These are phyloP conservation scores for Sistotremastrum suecicum DNA, from an alignment of 768 basidiomycete species.

Conservation along the genomic window DNA sequence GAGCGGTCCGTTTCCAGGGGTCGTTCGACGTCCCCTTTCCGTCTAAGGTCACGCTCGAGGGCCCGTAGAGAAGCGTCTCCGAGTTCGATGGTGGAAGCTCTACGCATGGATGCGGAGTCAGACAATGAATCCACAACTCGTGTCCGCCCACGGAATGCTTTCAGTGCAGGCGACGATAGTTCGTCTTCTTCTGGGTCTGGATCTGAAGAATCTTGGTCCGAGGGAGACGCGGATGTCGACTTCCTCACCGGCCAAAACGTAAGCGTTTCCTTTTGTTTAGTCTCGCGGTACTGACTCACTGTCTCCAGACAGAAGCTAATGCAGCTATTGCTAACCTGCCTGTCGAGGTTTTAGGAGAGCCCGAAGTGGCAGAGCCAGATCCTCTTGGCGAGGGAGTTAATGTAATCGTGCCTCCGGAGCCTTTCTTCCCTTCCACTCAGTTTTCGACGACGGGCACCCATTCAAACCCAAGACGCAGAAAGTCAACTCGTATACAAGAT, in stretches of 20 bases:
- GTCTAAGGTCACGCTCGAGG: constrained; percentile 46
- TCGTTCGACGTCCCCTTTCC: constrained; percentile 73
- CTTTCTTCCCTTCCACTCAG: constrained; percentile 66
- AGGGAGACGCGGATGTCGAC: constrained; percentile 52
- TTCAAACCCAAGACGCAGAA: constrained; percentile 34
- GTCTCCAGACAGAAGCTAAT: constrained; percentile 6
- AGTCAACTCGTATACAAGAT: constrained; percentile 48
- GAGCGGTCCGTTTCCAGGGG: constrained; percentile 33
- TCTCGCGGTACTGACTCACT: too few relatives aligned
- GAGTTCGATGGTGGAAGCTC: constrained; percentile 33
- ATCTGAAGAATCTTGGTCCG: constrained; percentile 34
- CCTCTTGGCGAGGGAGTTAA: constrained; percentile 89
- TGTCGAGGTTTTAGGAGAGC: constrained; percentile 24
- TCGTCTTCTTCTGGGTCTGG: constrained; percentile 48
- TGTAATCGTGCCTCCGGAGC: constrained; percentile 71
- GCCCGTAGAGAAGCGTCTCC: constrained; percentile 37
- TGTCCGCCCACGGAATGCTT: constrained; percentile 45
- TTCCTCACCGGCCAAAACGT: constrained; percentile 67
- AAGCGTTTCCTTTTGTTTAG: background rate
- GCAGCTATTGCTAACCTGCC: constrained; percentile 9
- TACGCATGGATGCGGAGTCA: constrained; percentile 46
- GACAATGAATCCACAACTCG: constrained; percentile 33
- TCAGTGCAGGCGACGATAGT: constrained; percentile 28
- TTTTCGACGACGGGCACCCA: constrained; percentile 27
- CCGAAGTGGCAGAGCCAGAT: constrained; percentile 45